Percentiles rank a stretch among this genome's conserved stretches.
Evolutionary conservation across 371 early-diverging fungal species (phyloP).

Genomic region (Mortierella sp.): DNA sequence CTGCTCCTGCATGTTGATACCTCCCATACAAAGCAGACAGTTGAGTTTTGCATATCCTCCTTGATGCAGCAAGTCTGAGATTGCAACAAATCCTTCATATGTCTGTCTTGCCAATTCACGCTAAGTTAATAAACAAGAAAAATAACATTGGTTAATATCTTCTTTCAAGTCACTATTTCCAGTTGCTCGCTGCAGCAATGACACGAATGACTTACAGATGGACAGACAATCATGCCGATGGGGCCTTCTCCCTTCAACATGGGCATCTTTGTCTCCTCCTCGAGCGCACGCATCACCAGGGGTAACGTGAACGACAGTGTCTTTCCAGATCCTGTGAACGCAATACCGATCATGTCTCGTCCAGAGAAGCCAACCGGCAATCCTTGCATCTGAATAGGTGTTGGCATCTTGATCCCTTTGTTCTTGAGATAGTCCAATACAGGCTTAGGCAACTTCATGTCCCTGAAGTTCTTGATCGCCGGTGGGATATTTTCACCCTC

Average conservation of each 20-base stretch:
- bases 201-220: slow-evolving; percentile 73
- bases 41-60: slow-evolving; percentile 83
- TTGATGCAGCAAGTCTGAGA: slow-evolving; percentile 74
- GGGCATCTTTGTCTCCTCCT: slow-evolving; percentile 84
- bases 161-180: neutral
- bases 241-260: slow-evolving; percentile 93
- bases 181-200: neutral
- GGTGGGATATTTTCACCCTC: slow-evolving; percentile 84
- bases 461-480: slow-evolving; percentile 80
- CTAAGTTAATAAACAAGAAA: slow-evolving; percentile 48
- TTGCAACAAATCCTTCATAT: slow-evolving; percentile 76
- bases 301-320: slow-evolving; percentile 98
- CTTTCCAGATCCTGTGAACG: slow-evolving; percentile 99
- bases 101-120: slow-evolving; percentile 92
- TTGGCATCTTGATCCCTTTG: slow-evolving; percentile 91
- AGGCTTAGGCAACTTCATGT: slow-evolving; percentile 84
- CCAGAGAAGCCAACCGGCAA: slow-evolving; percentile 82
- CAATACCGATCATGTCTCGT: slow-evolving; percentile 96
- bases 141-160: slow-evolving; percentile 14
- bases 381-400: slow-evolving; percentile 99
- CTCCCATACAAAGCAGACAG: slow-evolving; percentile 92
- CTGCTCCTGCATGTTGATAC: slow-evolving; percentile 94
- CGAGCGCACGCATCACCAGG: slow-evolving; percentile 81
- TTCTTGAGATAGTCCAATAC: slow-evolving; percentile 86
- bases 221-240: slow-evolving; percentile 89